Conservation (phyloP, 805 yeast genomes). For the Yamadazyma sp. region DNA sequence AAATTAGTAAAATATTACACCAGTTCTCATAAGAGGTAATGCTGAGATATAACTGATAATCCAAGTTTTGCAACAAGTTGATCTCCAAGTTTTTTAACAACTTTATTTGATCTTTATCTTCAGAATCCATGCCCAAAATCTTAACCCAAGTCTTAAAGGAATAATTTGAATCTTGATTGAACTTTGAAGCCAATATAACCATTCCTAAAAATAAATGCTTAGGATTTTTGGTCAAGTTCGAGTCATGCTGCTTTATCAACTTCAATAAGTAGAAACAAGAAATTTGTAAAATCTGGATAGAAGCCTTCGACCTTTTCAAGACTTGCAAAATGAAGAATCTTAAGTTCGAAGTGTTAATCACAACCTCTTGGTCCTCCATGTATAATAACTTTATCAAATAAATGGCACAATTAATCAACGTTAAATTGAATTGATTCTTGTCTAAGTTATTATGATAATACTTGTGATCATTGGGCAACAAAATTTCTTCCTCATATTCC, state of each 20-base stretch:
- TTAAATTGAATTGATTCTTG: conserved; percentile 41
- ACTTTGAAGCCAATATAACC: conserved; percentile 71
- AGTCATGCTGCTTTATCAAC: conserved; percentile 27
- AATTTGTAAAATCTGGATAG: conserved; percentile 62
- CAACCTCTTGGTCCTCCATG: conserved; percentile 15
- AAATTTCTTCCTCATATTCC: conserved; percentile 8
- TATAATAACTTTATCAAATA: conserved; percentile 37
- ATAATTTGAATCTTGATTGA: conserved; percentile 69
- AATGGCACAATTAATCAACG: conserved; percentile 36
- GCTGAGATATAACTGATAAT: conserved; percentile 58
- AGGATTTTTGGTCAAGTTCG: conserved; percentile 33
- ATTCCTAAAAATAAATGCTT: conserved; percentile 67
- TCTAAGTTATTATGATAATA: conserved; percentile 41
- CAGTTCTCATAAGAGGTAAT: conserved; percentile 47
- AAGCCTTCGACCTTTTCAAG: conserved; percentile 39
- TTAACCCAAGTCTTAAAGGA: conserved; percentile 71
- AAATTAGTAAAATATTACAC: conserved; percentile 43
- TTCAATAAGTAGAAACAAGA: conserved; percentile 64
- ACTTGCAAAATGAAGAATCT: conserved; percentile 49
- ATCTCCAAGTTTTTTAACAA: conserved; percentile 56
- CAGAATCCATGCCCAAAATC: conserved; percentile 56
- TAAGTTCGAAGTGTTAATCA: conserved; percentile 18
- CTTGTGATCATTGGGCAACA: conserved; percentile 36
- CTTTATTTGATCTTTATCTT: conserved; percentile 26
- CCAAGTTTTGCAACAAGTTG: conserved; percentile 49